Evolutionary conservation across 305 asterid species (phyloP).

Genomic region (Fraxinus baroniana): DNA sequence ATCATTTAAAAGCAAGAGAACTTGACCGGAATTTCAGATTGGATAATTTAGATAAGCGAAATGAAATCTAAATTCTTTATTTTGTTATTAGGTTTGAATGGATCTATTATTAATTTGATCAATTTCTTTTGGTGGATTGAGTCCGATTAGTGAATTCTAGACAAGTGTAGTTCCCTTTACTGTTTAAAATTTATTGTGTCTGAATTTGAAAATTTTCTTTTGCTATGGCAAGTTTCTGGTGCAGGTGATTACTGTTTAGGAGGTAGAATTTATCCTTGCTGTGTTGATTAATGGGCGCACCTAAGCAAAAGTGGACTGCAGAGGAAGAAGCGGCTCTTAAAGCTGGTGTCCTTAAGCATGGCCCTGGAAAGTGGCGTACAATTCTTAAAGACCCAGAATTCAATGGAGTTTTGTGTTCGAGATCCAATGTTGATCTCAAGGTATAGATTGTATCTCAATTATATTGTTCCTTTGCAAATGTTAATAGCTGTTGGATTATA

Average conservation of each 20-base stretch:
- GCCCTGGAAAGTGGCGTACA: slow-evolving; percentile 98
- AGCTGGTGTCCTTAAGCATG: slow-evolving; percentile 97
- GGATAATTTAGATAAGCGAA: neutral
- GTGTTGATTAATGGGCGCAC: slow-evolving; percentile 77
- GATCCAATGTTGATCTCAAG: slow-evolving; percentile 99
- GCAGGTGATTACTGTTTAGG: slow-evolving; percentile 25
- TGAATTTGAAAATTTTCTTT: neutral
- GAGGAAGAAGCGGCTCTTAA: slow-evolving; percentile 99
- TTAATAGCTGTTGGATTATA: neutral
- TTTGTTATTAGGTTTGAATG: neutral
- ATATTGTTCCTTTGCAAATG: neutral
- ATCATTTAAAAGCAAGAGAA: neutral
- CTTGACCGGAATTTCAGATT: neutral
- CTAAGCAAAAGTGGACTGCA: slow-evolving; percentile 98
- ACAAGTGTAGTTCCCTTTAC: neutral
- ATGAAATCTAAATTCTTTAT: neutral
- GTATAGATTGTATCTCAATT: slow-evolving; percentile 30
- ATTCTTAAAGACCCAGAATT: slow-evolving; percentile 93
- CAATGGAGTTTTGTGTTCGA: slow-evolving; percentile 68
- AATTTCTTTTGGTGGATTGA: neutral
- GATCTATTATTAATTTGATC: neutral
- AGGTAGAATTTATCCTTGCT: slow-evolving; percentile 1
- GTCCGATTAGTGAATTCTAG: neutral
- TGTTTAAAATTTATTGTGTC: neutral
- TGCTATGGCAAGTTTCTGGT: neutral